These are phyloP conservation scores for Verbascum thapsus DNA, from an alignment of 257 asterid genomes.

Conservation along the genomic window DNA sequence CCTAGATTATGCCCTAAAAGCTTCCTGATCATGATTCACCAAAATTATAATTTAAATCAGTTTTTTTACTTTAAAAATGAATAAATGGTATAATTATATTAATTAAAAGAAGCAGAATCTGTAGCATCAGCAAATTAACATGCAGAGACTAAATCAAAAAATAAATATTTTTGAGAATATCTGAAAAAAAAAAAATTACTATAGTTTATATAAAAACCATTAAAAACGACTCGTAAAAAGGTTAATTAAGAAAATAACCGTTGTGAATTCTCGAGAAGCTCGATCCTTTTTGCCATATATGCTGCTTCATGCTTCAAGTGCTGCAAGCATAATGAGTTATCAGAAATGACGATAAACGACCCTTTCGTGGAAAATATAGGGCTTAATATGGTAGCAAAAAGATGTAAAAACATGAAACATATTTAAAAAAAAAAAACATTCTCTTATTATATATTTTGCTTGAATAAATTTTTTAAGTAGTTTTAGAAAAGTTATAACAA, in stretches of 20 bases:
- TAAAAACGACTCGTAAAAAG: no score
- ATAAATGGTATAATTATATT: background rate
- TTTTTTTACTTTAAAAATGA: no score
- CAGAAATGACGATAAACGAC: background rate
- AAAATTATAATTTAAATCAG: background rate
- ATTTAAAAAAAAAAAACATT: no score
- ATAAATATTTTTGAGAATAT: no score
- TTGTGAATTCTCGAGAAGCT: conserved; percentile 59
- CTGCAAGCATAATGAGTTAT: conserved; percentile 41
- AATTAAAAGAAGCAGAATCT: background rate
- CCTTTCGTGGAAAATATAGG: background rate
- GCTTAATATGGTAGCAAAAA: background rate
- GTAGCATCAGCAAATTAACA: background rate
- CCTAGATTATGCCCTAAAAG: conserved; percentile 64
- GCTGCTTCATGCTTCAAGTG: conserved; percentile 53
- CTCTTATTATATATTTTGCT: no score
- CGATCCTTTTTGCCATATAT: conserved; percentile 54
- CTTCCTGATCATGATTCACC: conserved; percentile 45
- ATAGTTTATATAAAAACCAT: no score
- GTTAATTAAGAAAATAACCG: conserved; percentile 37
- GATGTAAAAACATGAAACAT: no score
- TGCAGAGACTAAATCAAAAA: background rate
- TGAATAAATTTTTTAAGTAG: no score
- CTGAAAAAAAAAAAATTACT: no score
- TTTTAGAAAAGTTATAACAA: no score